A percentile compares a stretch with the other conserved stretches of the same genome.
Evolutionary conservation across 2,329 filamentous ascomycete genomes (phyloP).

Genomic region (Paracorniculantispora psalliotae): DNA sequence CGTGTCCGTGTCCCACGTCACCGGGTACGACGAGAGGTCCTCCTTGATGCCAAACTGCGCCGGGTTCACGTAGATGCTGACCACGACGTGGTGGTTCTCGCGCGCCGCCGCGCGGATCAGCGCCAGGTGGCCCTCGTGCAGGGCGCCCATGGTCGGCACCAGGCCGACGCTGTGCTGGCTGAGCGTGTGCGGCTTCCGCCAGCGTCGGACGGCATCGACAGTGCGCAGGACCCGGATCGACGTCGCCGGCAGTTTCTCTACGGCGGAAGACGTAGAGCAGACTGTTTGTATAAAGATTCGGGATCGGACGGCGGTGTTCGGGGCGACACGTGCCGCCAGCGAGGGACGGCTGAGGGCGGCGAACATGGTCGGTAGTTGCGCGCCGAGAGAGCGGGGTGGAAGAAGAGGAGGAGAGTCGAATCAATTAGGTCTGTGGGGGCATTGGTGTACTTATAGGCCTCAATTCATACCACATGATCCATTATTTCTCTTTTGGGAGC

Average conservation of each 20-base stretch:
- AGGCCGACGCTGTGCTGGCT: slow-evolving; percentile 73
- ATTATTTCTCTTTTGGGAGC: background rate
- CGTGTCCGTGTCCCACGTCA: slow-evolving; percentile 79
- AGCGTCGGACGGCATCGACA: slow-evolving; percentile 64
- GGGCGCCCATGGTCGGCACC: slow-evolving; percentile 94
- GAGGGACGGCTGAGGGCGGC: background rate
- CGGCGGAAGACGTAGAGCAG: slow-evolving; percentile 15
- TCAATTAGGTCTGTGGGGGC: slow-evolving; percentile 1
- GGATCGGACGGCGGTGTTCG: background rate
- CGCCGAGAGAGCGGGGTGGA: background rate
- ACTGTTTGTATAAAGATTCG: slow-evolving; percentile 18
- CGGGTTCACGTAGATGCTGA: slow-evolving; percentile 93
- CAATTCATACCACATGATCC: background rate
- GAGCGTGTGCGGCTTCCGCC: slow-evolving; percentile 61
- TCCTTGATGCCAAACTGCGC: slow-evolving; percentile 90
- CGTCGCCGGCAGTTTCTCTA: slow-evolving; percentile 49
- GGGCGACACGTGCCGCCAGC: slow-evolving; percentile 8
- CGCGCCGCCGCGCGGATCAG: slow-evolving; percentile 77
- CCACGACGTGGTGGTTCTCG: slow-evolving; percentile 81
- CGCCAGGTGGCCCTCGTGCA: slow-evolving; percentile 87
- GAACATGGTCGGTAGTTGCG: background rate
- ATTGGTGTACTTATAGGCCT: slow-evolving; percentile 1
- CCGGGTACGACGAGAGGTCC: slow-evolving; percentile 83
- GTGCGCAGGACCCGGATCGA: slow-evolving; percentile 70
- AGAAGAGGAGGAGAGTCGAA: background rate